Percentiles rank a stretch among this genome's conserved stretches.
phyloP scores from a whole-genome alignment of 768 basidiomycete genomes.

The Hebeloma cylindrosporum region DNA sequence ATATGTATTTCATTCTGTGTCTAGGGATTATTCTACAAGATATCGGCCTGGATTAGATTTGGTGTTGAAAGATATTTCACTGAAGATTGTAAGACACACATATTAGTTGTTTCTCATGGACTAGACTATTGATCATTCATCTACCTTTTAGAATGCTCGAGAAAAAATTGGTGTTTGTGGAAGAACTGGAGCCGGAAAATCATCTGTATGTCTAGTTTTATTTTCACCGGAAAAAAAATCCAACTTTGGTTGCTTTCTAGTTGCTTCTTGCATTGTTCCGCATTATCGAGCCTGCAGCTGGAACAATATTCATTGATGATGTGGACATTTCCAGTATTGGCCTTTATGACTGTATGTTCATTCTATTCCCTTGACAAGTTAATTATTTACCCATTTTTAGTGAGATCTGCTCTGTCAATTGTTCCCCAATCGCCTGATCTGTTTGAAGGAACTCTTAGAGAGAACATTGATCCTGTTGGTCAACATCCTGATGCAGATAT shows the following conservation, averaged over 20 bases:
- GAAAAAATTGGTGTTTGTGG: slow-evolving; percentile 93
- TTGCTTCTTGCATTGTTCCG: slow-evolving; percentile 73
- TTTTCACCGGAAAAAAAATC: neutral
- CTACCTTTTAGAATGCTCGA: slow-evolving; percentile 51
- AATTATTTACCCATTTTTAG: slow-evolving; percentile 31
- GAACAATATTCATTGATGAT: slow-evolving; percentile 70
- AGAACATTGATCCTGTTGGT: slow-evolving; percentile 89
- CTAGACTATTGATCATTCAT: slow-evolving; percentile 4
- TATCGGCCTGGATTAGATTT: slow-evolving; percentile 82
- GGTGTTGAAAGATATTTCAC: slow-evolving; percentile 72
- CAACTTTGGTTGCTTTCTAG: slow-evolving; percentile 39
- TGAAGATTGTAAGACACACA: slow-evolving; percentile 69
- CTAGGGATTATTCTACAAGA: slow-evolving; percentile 67
- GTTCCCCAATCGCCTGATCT: slow-evolving; percentile 79
- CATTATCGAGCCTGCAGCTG: slow-evolving; percentile 68
- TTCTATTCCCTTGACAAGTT: neutral
- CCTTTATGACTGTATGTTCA: slow-evolving; percentile 59
- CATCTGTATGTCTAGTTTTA: slow-evolving; percentile 48
- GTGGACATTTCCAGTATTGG: slow-evolving; percentile 78
- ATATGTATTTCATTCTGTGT: slow-evolving; percentile 1
- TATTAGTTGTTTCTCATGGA: neutral
- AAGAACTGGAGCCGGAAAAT: slow-evolving; percentile 80
- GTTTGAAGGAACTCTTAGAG: slow-evolving; percentile 72
- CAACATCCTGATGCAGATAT: slow-evolving; percentile 75
- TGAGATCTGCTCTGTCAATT: slow-evolving; percentile 79